A percentile compares a stretch with the other conserved stretches of the same genome.
These are phyloP conservation scores for Suaeda aralocaspica DNA, from an alignment of 148 eudicot species.

Conservation along the genomic window DNA sequence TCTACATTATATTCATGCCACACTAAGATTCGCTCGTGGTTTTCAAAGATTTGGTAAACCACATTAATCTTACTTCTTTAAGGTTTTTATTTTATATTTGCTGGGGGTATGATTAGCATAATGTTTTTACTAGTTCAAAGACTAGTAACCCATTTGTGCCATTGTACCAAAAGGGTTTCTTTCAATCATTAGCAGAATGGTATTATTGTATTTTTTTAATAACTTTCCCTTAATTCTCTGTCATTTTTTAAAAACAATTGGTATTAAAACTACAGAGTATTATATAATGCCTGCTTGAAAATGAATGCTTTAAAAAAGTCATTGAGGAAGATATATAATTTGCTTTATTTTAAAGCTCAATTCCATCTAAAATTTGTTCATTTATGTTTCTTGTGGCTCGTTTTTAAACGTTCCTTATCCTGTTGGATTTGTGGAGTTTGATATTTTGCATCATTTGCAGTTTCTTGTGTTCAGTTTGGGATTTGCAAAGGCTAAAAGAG, in stretches of 20 bases:
- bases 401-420: no score
- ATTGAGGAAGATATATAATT: no score
- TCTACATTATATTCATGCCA: no score
- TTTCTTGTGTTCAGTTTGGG: not conserved
- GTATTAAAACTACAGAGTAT: not conserved
- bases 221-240: constrained; percentile 5
- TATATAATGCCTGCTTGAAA: not conserved
- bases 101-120: not conserved
- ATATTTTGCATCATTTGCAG: constrained; percentile 1
- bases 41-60: constrained; percentile 3
- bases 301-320: no score
- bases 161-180: not conserved
- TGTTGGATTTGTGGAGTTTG: constrained; percentile 4
- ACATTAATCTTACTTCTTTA: no score
- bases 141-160: constrained; percentile 13
- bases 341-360: no score
- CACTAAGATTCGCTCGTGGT: no score
- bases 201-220: not conserved
- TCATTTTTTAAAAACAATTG: not conserved
- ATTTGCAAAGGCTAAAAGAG: not conserved
- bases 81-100: no score
- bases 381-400: no score
- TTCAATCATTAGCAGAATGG: not conserved
- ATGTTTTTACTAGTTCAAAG: not conserved
- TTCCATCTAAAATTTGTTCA: no score